Conservation (phyloP, 2,329 filamentous ascomycete genomes). For the Pseudogymnoascus sp. region DNA sequence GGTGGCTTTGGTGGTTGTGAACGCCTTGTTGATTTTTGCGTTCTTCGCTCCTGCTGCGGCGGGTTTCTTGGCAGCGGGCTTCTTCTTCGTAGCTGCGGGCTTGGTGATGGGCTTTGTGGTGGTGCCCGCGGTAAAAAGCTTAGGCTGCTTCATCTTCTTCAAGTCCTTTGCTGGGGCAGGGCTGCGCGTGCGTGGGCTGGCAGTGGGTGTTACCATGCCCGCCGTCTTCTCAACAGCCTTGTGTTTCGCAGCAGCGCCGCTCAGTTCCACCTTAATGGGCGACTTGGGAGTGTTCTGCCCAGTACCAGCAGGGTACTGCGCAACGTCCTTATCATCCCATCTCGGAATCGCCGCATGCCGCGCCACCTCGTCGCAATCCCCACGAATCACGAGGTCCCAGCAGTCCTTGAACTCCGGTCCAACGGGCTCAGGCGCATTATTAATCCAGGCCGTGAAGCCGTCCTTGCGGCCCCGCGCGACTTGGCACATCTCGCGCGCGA, state of each 20-base stretch:
- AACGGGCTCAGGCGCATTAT: conserved; percentile 75
- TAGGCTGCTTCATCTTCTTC: conserved; percentile 44
- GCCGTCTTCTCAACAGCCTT: conserved; percentile 37
- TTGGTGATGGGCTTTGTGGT: background rate
- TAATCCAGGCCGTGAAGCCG: conserved; percentile 90
- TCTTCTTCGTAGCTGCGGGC: conserved; percentile 15
- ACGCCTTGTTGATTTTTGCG: conserved; percentile 22
- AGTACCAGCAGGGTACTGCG: conserved; percentile 40
- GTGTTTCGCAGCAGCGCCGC: conserved; percentile 18
- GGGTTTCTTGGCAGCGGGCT: conserved; percentile 18
- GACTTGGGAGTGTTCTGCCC: conserved; percentile 33
- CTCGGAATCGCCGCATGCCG: conserved; percentile 56
- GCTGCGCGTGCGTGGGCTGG: conserved; percentile 45
- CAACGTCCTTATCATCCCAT: conserved; percentile 50
- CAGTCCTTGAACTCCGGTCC: conserved; percentile 82
- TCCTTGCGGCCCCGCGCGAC: conserved; percentile 75
- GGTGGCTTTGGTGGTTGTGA: conserved; percentile 22
- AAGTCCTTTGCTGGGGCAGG: conserved; percentile 18
- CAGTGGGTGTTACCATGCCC: conserved; percentile 50
- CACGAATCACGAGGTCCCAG: conserved; percentile 85
- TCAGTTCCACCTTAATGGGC: conserved; percentile 38
- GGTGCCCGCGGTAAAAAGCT: conserved; percentile 31
- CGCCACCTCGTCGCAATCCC: conserved; percentile 83
- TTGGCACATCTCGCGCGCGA: conserved; percentile 85
- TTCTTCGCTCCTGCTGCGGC: background rate